Evolutionary conservation across 164 flowering plant genomes (phyloP), one percentile per base, ranked within the genome.

Genomic region (Echeveria elegans): DNA sequence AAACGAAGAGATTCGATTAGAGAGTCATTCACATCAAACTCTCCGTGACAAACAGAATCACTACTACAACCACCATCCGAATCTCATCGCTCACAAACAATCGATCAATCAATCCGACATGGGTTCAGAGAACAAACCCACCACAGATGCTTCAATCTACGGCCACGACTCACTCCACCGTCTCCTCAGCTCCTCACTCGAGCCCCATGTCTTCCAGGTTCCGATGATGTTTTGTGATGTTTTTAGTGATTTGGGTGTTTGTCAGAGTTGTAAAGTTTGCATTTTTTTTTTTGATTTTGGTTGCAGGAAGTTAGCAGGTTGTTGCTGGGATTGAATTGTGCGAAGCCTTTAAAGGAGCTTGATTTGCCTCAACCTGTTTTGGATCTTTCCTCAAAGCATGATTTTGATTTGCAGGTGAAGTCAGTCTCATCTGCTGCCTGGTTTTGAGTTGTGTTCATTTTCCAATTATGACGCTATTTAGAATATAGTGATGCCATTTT

Each of bases 271-370:
- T 38, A 6, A 58, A 60, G 5, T 38, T 63, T 0, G 30, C 34
- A n/a, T 11, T 26, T 63, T 48, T 59, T n/a, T 34, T 47, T 43
- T 63, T n/a, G 53, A 0, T 16, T 63, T 52, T 28, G 24, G 63
- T 68, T 76, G 37, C 85, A 91, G 97, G 98, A 91, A 81, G 97
- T 87, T 16, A 85, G 81, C 75, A 84, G 96, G 14, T 59, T 91
- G 80, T 86, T 94, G 74, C 65, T 81, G 43, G 96, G 98, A 15
- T 72, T 86, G 50, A 94, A 91, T 66, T 84, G 96, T 72, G 98
- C 92, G 67, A 86, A 64, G 67, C 36, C 82, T 14, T 81, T 89
- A 75, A 80, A 80, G 71, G 15, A 78, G 6, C 28, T 88, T 67
- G 45, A 64, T 61, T 74, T 88, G 16, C 82, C 90, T 0, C 85